Percentiles rank a stretch among this genome's conserved stretches.
These are phyloP conservation scores for Apiotrichum mycotoxinovorans DNA, from an alignment of 1,284 basidiomycete species.

Conservation along the genomic window DNA sequence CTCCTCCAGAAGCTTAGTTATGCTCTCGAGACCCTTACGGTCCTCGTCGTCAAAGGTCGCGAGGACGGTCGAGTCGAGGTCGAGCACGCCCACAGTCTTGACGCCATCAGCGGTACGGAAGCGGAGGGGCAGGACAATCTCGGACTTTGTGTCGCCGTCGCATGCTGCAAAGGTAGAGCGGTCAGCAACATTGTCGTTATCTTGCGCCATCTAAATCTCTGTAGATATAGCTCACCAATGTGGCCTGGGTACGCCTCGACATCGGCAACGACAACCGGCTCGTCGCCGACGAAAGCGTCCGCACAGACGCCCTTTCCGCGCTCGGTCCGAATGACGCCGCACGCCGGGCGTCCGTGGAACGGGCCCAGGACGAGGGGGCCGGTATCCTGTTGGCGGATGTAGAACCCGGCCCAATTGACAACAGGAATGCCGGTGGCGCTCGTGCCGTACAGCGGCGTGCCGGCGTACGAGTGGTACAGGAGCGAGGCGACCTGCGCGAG, in stretches of 20 bases:
- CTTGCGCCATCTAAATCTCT: too few species aligned
- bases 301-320: slow-evolving; percentile 74
- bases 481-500: slow-evolving; percentile 75
- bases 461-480: slow-evolving; percentile 69
- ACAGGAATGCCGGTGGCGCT: slow-evolving; percentile 53
- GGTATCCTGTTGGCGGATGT: slow-evolving; percentile 55
- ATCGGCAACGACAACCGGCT: slow-evolving; percentile 64
- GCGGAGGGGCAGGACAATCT: slow-evolving; percentile 74
- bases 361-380: slow-evolving; percentile 65
- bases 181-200: too few species aligned
- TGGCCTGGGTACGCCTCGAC: slow-evolving; percentile 79
- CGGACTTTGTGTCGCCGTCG: slow-evolving; percentile 78
- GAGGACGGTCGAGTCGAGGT: slow-evolving; percentile 74
- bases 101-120: slow-evolving; percentile 16
- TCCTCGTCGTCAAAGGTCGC: slow-evolving; percentile 73
- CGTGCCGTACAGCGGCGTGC: slow-evolving; percentile 62
- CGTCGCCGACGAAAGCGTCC: slow-evolving; percentile 61
- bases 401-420: slow-evolving; percentile 89
- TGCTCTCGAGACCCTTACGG: slow-evolving; percentile 64
- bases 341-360: slow-evolving; percentile 83
- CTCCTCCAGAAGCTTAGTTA: slow-evolving; percentile 59
- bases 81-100: slow-evolving; percentile 68
- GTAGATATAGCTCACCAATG: slow-evolving; percentile 61
- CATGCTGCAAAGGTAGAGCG: slow-evolving; percentile 57
- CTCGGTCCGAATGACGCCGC: slow-evolving; percentile 67